Percentiles rank a stretch among this genome's conserved stretches.
These are phyloP conservation scores for Phytophthora pisi DNA, from an alignment of 352 stramenopile species.

Conservation along the genomic window DNA sequence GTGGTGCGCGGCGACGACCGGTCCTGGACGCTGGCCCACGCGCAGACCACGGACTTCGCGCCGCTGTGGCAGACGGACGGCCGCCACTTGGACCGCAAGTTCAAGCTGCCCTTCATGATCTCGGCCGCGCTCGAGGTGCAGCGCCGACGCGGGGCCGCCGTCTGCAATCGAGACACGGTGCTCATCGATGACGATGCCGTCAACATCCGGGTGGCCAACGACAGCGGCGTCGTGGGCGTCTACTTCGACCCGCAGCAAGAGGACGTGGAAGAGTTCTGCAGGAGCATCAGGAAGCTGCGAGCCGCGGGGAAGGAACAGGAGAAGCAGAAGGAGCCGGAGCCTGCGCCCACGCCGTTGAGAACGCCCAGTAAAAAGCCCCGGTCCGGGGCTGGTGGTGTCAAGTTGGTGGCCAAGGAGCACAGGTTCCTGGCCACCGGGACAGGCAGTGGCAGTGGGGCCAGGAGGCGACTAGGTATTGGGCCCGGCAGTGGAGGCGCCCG, in stretches of 20 bases:
- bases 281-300: constrained; percentile 41
- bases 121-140: constrained; percentile 63
- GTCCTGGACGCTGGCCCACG: constrained; percentile 60
- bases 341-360: constrained; percentile 14
- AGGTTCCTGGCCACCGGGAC: constrained; percentile 36
- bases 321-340: constrained; percentile 1
- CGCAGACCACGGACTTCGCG: constrained; percentile 53
- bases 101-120: constrained; percentile 81
- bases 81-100: constrained; percentile 64
- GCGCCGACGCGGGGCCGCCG: constrained; percentile 13
- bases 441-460: constrained; percentile 20
- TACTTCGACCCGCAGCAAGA: constrained; percentile 66
- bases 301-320: background rate
- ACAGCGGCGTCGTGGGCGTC: constrained; percentile 74
- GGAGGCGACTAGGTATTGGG: constrained; percentile 24
- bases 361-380: constrained; percentile 35
- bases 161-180: constrained; percentile 73
- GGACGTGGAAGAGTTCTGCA: constrained; percentile 50
- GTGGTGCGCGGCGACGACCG: constrained; percentile 72
- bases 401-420: constrained; percentile 42
- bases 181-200: constrained; percentile 82
- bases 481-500: constrained; percentile 23
- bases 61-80: constrained; percentile 60
- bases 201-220: constrained; percentile 76
- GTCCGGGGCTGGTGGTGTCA: constrained; percentile 21